A percentile compares a stretch with the other conserved stretches of the same genome.
Evolutionary conservation across 768 basidiomycete genomes (phyloP).

Genomic region (Calvatia gigantea): DNA sequence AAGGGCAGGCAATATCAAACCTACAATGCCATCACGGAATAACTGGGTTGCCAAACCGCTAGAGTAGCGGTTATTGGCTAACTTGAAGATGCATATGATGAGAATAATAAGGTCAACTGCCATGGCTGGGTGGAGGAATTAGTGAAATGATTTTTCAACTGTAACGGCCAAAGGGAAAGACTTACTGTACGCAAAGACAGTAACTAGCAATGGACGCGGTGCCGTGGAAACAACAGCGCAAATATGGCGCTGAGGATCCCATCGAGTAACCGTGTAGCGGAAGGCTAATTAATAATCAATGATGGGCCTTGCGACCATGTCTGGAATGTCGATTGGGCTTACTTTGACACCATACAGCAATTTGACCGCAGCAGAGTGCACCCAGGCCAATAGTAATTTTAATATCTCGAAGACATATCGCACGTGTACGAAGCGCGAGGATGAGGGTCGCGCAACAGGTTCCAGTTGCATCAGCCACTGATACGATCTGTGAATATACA

Average conservation of each 20-base stretch:
- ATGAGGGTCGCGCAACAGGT: slow-evolving; percentile 29
- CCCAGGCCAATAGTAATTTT: slow-evolving; percentile 21
- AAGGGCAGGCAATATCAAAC: slow-evolving; percentile 1
- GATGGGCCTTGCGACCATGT: no score
- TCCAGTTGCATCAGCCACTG: slow-evolving; percentile 30
- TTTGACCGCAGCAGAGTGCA: slow-evolving; percentile 25
- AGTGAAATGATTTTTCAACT: neutral
- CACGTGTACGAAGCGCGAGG: slow-evolving; percentile 29
- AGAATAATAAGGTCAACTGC: slow-evolving; percentile 29
- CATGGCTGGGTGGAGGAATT: slow-evolving; percentile 23
- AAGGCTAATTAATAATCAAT: slow-evolving; percentile 21
- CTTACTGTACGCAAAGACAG: slow-evolving; percentile 32
- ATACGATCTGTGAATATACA: neutral
- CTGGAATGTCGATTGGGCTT: neutral
- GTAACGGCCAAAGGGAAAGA: neutral
- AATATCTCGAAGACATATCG: slow-evolving; percentile 28
- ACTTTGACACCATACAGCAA: slow-evolving; percentile 31
- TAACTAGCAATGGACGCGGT: slow-evolving; percentile 24
- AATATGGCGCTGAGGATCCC: slow-evolving; percentile 25
- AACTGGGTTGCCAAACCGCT: slow-evolving; percentile 26
- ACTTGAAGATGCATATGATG: slow-evolving; percentile 23
- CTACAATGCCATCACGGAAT: slow-evolving; percentile 30
- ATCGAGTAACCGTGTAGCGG: slow-evolving; percentile 26
- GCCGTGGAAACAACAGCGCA: slow-evolving; percentile 31
- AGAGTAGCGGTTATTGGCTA: slow-evolving; percentile 19